phyloP scores from a whole-genome alignment of 371 early-diverging fungal species.

The Mortierella sp. region DNA sequence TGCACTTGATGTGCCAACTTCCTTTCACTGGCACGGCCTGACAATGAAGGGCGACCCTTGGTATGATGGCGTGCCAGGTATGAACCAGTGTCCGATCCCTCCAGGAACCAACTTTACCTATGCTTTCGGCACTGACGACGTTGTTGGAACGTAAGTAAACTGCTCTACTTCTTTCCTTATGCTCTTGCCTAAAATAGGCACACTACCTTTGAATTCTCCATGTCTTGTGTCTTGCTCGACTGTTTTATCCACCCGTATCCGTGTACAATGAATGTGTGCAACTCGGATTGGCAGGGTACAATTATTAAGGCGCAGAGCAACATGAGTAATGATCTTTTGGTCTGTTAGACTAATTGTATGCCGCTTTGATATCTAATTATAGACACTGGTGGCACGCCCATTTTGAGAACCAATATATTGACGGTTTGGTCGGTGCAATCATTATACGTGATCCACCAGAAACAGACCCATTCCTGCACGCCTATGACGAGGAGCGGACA shows the following conservation, averaged over 20 bases:
- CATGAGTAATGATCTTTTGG: background rate
- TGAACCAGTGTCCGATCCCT: constrained; percentile 67
- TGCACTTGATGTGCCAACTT: constrained; percentile 51
- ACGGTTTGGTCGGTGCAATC: constrained; percentile 71
- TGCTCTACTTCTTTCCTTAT: background rate
- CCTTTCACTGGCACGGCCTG: constrained; percentile 81
- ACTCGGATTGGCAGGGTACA: background rate
- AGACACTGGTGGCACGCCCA: constrained; percentile 76
- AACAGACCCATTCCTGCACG: constrained; percentile 42
- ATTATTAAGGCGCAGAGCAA: background rate
- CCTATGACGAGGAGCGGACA: constrained; percentile 56
- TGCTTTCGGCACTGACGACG: constrained; percentile 58
- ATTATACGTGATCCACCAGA: constrained; percentile 52
- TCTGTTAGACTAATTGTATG: background rate
- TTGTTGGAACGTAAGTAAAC: constrained; percentile 53
- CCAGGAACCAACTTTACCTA: constrained; percentile 63
- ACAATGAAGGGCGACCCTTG: constrained; percentile 72
- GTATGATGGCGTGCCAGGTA: constrained; percentile 77
- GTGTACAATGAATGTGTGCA: background rate
- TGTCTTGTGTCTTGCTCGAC: background rate
- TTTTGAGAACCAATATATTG: constrained; percentile 80
- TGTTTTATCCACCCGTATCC: constrained; percentile 5
- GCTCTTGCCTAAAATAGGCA: background rate
- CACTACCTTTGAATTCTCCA: background rate
- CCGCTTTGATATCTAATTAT: constrained; percentile 20